Evolutionary conservation across 371 early-diverging fungal species (phyloP), one percentile per base, ranked within the genome.

Genomic region (Encephalitozoon hellem): DNA sequence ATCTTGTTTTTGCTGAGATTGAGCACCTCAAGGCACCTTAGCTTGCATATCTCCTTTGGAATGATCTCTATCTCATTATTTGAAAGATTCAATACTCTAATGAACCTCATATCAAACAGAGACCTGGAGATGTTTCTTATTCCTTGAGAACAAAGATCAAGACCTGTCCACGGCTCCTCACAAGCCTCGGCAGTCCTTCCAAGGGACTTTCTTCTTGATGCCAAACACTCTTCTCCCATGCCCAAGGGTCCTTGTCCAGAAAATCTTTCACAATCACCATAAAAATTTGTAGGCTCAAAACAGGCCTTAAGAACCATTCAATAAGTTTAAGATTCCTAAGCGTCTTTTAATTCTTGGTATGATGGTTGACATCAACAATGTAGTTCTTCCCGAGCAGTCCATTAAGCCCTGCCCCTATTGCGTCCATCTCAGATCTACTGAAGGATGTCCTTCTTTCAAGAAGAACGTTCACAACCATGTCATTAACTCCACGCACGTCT

Each of bases 1-100:
- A 98, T 87, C 81, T 90, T 88, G 85, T 98, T 98, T 25, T 92
- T 93, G 83, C 70, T 64, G 8, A 84, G 64, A 70, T 84, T 82
- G 30, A 86, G 39, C 18, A 76, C 66, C 52, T 77, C 78, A 18
- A 86, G 69, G n/a, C 67, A 67, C 28, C 71, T 72, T 25, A 86
- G 78, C 12, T 64, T 69, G 32, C 51, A 73, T 30, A 86, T 82
- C 42, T 82, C 83, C 9, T 39, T 38, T 1, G 86, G 83, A 64
- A 86, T 77, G n/a, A 51, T 64, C 23, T 77, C 65, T 52, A 86
- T 55, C 8, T 71, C 67, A 45, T 86, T 86, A 25, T 77, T 69
- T 18, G 75, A 41, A 28, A 85, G 64, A 38, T 70, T 55, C n/a
- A 85, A 76, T 5, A 73, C 70, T 51, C 69, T 79, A 0, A 85